Evolutionary conservation across 495 filamentous ascomycete species (phyloP).

Genomic region (Trichoderma virens): DNA sequence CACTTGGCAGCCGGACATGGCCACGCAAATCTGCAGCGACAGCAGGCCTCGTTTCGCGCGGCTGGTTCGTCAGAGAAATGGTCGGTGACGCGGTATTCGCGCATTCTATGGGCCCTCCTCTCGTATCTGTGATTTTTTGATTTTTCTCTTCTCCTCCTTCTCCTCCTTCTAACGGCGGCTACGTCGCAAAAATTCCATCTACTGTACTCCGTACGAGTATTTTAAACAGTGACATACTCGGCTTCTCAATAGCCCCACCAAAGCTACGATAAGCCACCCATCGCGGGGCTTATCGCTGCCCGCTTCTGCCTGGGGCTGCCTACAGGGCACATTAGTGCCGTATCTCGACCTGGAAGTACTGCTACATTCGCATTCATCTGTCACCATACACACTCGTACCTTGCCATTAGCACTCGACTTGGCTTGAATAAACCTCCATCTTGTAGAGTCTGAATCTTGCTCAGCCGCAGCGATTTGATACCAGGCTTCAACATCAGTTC

Average conservation of each 20-base stretch:
- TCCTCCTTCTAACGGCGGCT: background rate
- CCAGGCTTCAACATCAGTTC: too few relatives aligned
- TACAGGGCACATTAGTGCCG: background rate
- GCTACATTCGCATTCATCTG: too few relatives aligned
- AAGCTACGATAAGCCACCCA: background rate
- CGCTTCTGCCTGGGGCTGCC: slow-evolving; percentile 2
- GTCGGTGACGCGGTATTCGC: background rate
- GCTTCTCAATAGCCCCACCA: background rate
- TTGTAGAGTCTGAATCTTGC: too few relatives aligned
- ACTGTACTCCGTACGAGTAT: too few relatives aligned
- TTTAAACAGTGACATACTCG: slow-evolving; percentile 2
- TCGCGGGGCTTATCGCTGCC: slow-evolving; percentile 8
- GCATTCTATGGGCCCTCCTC: background rate
- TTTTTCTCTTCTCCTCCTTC: background rate
- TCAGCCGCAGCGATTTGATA: too few relatives aligned
- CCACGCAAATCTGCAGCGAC: background rate
- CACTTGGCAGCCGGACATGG: background rate
- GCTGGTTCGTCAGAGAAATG: too few relatives aligned
- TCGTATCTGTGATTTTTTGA: background rate
- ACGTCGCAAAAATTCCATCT: background rate
- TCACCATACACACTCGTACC: too few relatives aligned
- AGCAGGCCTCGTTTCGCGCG: background rate
- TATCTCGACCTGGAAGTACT: background rate
- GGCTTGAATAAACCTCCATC: too few relatives aligned
- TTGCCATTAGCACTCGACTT: too few relatives aligned